Evolutionary conservation across 768 basidiomycete species (phyloP), one percentile per base, ranked within the genome.

Genomic region (Suillus lakei): DNA sequence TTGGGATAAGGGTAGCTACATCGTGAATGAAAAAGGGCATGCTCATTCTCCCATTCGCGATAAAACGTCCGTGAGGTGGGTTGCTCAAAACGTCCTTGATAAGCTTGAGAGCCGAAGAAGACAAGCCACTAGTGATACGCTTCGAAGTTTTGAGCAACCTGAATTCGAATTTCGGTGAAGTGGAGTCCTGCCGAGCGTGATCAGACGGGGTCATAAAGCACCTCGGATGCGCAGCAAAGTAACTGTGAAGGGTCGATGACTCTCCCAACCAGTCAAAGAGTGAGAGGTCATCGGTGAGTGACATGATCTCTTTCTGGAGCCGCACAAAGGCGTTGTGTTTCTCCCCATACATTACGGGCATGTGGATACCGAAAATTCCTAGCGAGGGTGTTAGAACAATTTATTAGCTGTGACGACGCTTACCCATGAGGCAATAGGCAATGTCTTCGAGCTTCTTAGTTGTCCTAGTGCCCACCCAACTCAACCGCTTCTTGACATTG

Each of bases 261-360:
- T 58, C 56, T 62, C 62, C 62, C n/a, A 62, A 36, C 73, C 73
- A 74, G 58, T 73, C 74, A 34, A 73, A 75, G 34, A 73, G 64
- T 8, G 72, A 67, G 23, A 68, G 46, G 23, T 73, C 73, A 13
- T 69, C 72, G 1, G 72, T 70, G 7, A 39, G 65, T 4, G 62
- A 51, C 74, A 74, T 76, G 60, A 74, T 72, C 53, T 72, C 73
- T 62, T 67, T 66, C 63, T 74, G 74, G 39, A 77, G 70, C 28
- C 76, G 68, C 39, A 34, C 55, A 21, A 77, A 77, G 10, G 76
- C 76, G 16, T 68, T 60, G 8, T 61, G 64, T 32, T 71, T 73
- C 39, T 73, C 76, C 36, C 76, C 76, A 48, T 77, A 76, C 67
- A 69, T 66, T 51, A 76, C 70, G 15, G 76, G 69, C 53, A 76